phyloP scores from a whole-genome alignment of 768 basidiomycete species.

The Amanita inopinata region DNA sequence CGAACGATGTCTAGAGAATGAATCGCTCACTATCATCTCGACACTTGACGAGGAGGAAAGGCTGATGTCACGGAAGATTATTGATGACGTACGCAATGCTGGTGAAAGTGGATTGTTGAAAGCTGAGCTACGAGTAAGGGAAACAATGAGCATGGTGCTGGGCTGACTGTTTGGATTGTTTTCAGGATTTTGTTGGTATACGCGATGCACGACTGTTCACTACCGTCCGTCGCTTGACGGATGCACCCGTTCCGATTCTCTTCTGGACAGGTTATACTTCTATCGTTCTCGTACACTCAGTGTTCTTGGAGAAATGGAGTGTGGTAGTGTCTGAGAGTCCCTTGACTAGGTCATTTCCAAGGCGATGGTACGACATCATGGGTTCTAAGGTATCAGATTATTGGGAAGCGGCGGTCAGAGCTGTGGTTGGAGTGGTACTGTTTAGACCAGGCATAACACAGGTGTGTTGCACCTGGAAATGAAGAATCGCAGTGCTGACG shows the following conservation, averaged over 20 bases:
- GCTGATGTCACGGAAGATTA: slow-evolving; percentile 22
- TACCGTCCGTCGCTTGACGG: slow-evolving; percentile 33
- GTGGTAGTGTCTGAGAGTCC: slow-evolving; percentile 40
- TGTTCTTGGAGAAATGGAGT: slow-evolving; percentile 43
- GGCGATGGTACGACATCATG: slow-evolving; percentile 71
- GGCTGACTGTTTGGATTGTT: slow-evolving; percentile 4
- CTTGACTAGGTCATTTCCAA: slow-evolving; percentile 42
- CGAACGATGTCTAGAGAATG: slow-evolving; percentile 32
- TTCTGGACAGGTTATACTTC: slow-evolving; percentile 57
- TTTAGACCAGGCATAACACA: slow-evolving; percentile 69
- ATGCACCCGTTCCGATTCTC: slow-evolving; percentile 43
- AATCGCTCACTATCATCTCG: slow-evolving; percentile 23
- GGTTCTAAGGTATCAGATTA: slow-evolving; percentile 49
- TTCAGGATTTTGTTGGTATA: slow-evolving; percentile 13
- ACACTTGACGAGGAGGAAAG: slow-evolving; percentile 21
- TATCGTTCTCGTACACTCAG: slow-evolving; percentile 46
- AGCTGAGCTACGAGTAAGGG: slow-evolving; percentile 26
- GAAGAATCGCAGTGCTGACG: slow-evolving; percentile 4
- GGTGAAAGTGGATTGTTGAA: slow-evolving; percentile 32
- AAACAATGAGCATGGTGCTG: slow-evolving; percentile 1
- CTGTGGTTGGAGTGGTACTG: slow-evolving; percentile 55
- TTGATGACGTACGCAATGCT: slow-evolving; percentile 25
- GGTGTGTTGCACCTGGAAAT: slow-evolving; percentile 28
- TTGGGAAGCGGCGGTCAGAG: slow-evolving; percentile 66
- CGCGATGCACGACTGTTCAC: slow-evolving; percentile 18